Evolutionary conservation across 805 yeast species (phyloP), one percentile per base, ranked within the genome.

Genomic region (Peterozyma toletana): DNA sequence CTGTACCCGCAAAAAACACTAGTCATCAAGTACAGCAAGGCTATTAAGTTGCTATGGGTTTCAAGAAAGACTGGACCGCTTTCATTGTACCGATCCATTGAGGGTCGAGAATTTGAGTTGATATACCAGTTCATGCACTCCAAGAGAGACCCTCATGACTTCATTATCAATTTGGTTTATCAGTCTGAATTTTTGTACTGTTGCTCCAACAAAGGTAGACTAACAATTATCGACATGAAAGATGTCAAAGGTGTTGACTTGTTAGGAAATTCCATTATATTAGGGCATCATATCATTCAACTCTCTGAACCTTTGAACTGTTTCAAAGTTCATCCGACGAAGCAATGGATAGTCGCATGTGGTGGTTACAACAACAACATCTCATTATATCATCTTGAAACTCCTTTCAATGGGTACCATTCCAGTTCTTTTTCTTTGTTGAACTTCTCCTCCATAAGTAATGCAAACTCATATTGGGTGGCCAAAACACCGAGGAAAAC

Each of bases 381-480:
- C 27, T 43, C 39, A 33, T 14, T 48, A 14, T 41, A 43, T 33
- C 29, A 43, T n/a, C 38, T 48, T 38, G 30, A 37, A 9, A 43
- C 43, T 11, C 45, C 45, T 13, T 40, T 46, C 31, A 43, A 43
- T 14, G 39, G 33, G 13, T 15, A 18, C 11, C 15, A 21, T 11
- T 21, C 43, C 9, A 37, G 35, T 16, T 33, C 42, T 21, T 45
- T 48, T 21, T 38, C 40, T 21, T 21, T 38, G 7, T 40, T 42
- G 48, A 38, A 38, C 37, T 38, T 38, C 27, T 34, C 41, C n/a
- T 30, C 40, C 2, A 33, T 42, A 2, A 51, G 49, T 35, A 50
- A 48, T 37, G 45, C 55, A 5, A 43, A 49, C 41, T 60, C 60
- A 4, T 39, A 45, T 14, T 56, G 52, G 50, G 54, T 50, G 38